Percentiles rank a stretch among this genome's conserved stretches.
These are phyloP conservation scores for Cubamyces sp. DNA, from an alignment of 768 basidiomycete genomes.

Conservation along the genomic window DNA sequence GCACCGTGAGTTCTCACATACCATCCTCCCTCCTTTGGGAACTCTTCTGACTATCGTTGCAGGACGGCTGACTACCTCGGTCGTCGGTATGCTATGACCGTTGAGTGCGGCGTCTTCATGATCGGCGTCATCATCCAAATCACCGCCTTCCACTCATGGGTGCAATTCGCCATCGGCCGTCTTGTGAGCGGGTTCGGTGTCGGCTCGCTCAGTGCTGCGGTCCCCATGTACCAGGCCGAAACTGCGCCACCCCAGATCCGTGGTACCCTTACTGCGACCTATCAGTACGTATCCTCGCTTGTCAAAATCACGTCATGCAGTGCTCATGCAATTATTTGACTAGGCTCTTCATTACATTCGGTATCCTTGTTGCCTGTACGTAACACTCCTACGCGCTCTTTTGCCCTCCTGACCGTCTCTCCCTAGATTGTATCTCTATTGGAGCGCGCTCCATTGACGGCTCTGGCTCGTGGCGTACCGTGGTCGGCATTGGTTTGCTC, in stretches of 20 bases:
- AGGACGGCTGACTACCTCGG: constrained; percentile 69
- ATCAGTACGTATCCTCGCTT: constrained; percentile 28
- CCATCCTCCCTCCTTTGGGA: no score
- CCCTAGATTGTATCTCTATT: constrained; percentile 65
- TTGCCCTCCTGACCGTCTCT: constrained; percentile 9
- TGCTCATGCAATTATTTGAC: constrained; percentile 36
- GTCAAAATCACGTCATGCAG: constrained; percentile 37
- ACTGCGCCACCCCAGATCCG: constrained; percentile 73
- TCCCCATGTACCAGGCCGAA: constrained; percentile 78
- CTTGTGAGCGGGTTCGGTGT: constrained; percentile 69
- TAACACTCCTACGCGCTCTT: constrained; percentile 12
- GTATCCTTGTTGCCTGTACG: constrained; percentile 68
- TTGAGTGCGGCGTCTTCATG: constrained; percentile 59
- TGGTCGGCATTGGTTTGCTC: constrained; percentile 62
- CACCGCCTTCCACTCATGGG: constrained; percentile 54
- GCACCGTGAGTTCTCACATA: constrained; percentile 51
- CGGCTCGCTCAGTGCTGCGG: constrained; percentile 67
- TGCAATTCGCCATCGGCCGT: constrained; percentile 69
- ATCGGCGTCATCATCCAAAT: constrained; percentile 68
- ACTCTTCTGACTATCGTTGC: neutral
- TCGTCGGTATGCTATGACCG: constrained; percentile 65
- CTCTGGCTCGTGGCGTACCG: constrained; percentile 62
- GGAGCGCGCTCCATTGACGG: constrained; percentile 56
- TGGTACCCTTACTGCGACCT: constrained; percentile 58
- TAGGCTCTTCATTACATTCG: constrained; percentile 70